Conservation (phyloP, 345 rosid species). For the Microcos paniculata region DNA sequence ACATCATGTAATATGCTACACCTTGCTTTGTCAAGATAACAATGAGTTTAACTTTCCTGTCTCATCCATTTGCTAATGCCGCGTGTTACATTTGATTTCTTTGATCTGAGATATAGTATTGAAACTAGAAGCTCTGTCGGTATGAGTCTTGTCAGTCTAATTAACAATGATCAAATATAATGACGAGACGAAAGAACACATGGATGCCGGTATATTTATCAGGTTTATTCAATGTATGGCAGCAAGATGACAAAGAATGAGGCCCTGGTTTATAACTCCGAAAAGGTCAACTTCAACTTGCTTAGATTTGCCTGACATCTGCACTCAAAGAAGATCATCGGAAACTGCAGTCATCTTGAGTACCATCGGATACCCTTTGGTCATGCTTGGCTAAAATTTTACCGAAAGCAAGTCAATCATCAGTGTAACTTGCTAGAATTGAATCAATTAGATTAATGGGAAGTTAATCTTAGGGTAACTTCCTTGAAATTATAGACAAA, state of each 20-base stretch:
- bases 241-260: not conserved
- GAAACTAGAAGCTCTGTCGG: slow-evolving; percentile 2
- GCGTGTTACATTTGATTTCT: not conserved
- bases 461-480: not conserved
- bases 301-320: not conserved
- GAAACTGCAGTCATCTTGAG: not conserved
- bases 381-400: not conserved
- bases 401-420: not conserved
- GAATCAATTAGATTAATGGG: not conserved
- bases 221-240: slow-evolving; percentile 6
- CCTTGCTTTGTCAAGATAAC: not conserved
- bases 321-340: not conserved
- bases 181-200: not conserved
- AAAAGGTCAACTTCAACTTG: not conserved
- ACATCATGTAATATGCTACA: no score
- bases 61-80: not conserved
- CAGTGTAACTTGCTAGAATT: not conserved
- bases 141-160: not conserved
- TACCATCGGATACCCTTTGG: no score
- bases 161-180: slow-evolving; percentile 4
- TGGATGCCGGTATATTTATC: not conserved
- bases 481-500: not conserved
- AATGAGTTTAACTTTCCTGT: not conserved
- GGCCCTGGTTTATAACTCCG: not conserved
- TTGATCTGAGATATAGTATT: no score